These are phyloP conservation scores for Groenewaldozyma salmanticensis DNA, from an alignment of 805 yeast genomes.

Conservation along the genomic window DNA sequence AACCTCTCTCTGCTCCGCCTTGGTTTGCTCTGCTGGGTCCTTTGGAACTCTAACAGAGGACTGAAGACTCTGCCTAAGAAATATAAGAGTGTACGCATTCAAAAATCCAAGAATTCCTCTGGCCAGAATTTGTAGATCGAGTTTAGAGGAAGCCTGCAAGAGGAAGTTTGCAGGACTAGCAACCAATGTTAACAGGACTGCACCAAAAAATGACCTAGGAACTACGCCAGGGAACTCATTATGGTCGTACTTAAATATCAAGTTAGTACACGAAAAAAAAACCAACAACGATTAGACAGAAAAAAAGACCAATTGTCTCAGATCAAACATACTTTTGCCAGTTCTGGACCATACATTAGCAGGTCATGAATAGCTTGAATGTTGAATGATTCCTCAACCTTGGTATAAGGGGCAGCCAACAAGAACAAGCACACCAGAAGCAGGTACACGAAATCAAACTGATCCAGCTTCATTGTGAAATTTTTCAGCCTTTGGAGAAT, in stretches of 20 bases:
- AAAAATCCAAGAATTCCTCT: conserved; percentile 54
- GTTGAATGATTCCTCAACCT: conserved; percentile 91
- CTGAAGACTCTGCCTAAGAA: conserved; percentile 36
- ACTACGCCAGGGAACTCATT: conserved; percentile 76
- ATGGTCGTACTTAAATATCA: conserved; percentile 51
- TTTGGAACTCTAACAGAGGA: conserved; percentile 19
- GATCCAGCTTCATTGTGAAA: not conserved
- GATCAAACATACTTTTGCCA: conserved; percentile 14
- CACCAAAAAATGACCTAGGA: conserved; percentile 75
- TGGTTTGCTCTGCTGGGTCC: not conserved
- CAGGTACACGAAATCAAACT: not conserved
- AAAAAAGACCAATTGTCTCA: not conserved
- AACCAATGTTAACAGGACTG: conserved; percentile 42
- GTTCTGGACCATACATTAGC: conserved; percentile 47
- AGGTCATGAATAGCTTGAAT: conserved; percentile 84
- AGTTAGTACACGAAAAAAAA: too few relatives aligned
- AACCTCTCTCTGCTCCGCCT: not conserved
- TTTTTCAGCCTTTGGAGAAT: too few relatives aligned
- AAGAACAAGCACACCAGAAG: conserved; percentile 37
- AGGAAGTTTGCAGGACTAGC: conserved; percentile 28
- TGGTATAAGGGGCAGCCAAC: conserved; percentile 65
- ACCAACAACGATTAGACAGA: too few relatives aligned
- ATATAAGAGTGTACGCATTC: conserved; percentile 46
- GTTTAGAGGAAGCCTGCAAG: conserved; percentile 28
- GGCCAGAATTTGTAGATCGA: conserved; percentile 43